Evolutionary conservation across 805 yeast species (phyloP).

Genomic region (Nakazawaea pomicola): DNA sequence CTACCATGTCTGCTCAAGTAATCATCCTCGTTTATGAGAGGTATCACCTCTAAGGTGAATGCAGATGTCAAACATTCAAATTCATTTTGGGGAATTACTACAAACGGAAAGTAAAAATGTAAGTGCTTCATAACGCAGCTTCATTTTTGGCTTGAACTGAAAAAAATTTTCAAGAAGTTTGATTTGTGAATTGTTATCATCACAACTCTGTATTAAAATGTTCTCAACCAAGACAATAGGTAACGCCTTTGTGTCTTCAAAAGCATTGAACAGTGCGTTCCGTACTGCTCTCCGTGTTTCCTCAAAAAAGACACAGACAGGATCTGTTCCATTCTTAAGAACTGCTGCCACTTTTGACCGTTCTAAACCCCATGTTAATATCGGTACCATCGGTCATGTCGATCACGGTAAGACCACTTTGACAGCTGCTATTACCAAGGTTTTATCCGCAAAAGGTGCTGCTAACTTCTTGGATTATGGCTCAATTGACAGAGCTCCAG

Average conservation of each 20-base stretch:
- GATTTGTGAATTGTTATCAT: background rate
- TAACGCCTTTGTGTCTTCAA: background rate
- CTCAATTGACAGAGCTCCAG: constrained; percentile 95
- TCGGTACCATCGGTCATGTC: constrained; percentile 98
- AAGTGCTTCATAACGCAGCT: constrained; percentile 6
- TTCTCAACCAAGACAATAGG: constrained; percentile 2
- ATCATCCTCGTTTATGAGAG: too few species aligned
- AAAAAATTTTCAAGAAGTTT: background rate
- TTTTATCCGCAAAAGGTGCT: constrained; percentile 81
- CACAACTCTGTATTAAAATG: background rate
- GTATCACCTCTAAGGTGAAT: too few species aligned
- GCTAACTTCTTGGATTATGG: constrained; percentile 91
- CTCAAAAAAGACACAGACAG: background rate
- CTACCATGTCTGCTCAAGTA: too few species aligned
- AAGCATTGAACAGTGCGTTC: constrained; percentile 2
- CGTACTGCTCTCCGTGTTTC: constrained; percentile 8
- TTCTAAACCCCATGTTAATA: constrained; percentile 92
- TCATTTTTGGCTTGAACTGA: background rate
- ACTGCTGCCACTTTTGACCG: constrained; percentile 81
- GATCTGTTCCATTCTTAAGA: constrained; percentile 3
- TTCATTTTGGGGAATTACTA: too few species aligned
- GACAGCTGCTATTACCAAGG: constrained; percentile 98
- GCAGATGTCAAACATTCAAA: too few species aligned
- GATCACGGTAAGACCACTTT: constrained; percentile 98
- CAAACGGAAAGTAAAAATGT: too few species aligned